These are phyloP conservation scores for Tricholoma bakamatsutake DNA, from an alignment of 768 basidiomycete genomes.

Conservation along the genomic window DNA sequence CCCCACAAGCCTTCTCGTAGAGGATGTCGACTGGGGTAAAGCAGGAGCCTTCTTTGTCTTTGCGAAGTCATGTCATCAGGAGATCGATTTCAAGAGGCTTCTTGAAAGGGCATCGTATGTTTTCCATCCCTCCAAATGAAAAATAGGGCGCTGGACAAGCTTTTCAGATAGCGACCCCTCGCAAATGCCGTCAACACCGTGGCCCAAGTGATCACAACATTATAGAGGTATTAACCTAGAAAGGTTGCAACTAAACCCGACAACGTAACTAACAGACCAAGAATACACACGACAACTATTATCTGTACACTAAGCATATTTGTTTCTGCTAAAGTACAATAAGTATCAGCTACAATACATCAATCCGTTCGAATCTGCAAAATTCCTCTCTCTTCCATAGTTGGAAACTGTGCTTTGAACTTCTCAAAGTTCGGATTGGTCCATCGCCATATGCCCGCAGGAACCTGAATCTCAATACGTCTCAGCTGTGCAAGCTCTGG, in stretches of 20 bases:
- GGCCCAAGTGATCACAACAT: conserved; percentile 50
- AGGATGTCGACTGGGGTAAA: conserved; percentile 17
- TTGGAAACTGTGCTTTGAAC: neutral
- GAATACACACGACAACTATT: too few species aligned
- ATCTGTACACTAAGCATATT: neutral
- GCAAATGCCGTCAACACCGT: conserved; percentile 52
- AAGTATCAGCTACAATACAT: neutral
- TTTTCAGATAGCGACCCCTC: conserved; percentile 32
- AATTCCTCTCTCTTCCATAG: neutral
- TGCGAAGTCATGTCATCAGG: conserved; percentile 31
- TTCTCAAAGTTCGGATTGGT: conserved; percentile 1
- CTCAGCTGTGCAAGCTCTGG: neutral
- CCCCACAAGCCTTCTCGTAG: neutral
- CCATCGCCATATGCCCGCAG: neutral
- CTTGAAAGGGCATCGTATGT: conserved; percentile 49
- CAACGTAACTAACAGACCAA: too few species aligned
- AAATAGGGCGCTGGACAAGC: conserved; percentile 48
- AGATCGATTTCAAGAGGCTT: conserved; percentile 39
- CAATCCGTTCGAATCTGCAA: neutral
- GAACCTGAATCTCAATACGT: neutral
- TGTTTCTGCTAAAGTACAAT: neutral
- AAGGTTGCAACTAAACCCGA: too few species aligned
- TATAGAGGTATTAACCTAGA: neutral
- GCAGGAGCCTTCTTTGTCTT: too few species aligned
- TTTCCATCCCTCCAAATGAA: conserved; percentile 55